Evolutionary conservation across 2,329 filamentous ascomycete genomes (phyloP).

Genomic region (Clonostachys rhizophaga): DNA sequence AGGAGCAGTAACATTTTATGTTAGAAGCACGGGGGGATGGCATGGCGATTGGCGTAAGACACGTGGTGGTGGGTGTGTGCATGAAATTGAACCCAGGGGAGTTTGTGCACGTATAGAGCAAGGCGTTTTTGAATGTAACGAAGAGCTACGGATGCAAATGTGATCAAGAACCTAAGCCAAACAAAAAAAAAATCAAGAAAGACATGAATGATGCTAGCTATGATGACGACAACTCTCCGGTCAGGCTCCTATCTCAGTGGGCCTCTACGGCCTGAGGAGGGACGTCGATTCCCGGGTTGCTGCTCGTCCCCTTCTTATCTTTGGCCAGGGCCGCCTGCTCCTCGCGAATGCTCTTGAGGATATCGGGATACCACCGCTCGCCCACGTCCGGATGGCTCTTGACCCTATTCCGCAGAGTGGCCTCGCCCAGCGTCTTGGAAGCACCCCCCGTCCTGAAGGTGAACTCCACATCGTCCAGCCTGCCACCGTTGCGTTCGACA

Average conservation of each 20-base stretch:
- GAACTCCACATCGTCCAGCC: constrained; percentile 75
- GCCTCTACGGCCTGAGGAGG: constrained; percentile 1
- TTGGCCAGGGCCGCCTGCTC: constrained; percentile 42
- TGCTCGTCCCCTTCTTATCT: not conserved
- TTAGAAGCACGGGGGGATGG: not conserved
- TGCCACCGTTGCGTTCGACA: constrained; percentile 46
- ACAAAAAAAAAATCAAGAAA: too few relatives aligned
- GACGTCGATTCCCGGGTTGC: not conserved
- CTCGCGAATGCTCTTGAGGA: constrained; percentile 50
- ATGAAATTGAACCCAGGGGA: too few relatives aligned
- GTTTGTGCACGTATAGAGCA: too few relatives aligned
- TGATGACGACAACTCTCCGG: too few relatives aligned
- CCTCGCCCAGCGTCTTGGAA: constrained; percentile 70
- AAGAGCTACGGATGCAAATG: too few relatives aligned
- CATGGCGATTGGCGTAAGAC: too few relatives aligned
- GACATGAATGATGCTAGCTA: too few relatives aligned
- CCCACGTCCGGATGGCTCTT: constrained; percentile 87
- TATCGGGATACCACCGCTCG: constrained; percentile 72
- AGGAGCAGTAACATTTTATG: not conserved
- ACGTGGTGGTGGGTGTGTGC: too few relatives aligned
- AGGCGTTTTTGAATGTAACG: too few relatives aligned
- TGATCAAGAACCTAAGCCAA: too few relatives aligned
- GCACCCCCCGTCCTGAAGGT: constrained; percentile 70
- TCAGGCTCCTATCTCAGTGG: not conserved
- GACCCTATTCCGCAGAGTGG: constrained; percentile 76